Conservation (phyloP, 2,329 filamentous ascomycete species). For the Cryphonectria radicalis region DNA sequence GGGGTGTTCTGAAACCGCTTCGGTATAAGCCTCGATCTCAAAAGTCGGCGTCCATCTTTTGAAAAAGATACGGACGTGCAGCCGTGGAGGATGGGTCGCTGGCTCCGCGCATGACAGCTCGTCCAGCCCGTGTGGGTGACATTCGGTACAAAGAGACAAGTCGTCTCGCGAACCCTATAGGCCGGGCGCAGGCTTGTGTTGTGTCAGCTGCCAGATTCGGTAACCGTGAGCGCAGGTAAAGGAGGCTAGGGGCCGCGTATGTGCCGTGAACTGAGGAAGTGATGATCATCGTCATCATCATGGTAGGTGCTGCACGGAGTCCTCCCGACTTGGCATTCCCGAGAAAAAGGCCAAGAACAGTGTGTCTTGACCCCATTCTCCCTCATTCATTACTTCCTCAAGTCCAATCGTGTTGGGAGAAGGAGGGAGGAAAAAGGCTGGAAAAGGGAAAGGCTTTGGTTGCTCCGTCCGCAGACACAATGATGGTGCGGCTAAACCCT, state of each 20-base stretch:
- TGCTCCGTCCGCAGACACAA: background rate
- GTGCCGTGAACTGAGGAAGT: background rate
- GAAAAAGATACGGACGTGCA: background rate
- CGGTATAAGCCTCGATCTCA: background rate
- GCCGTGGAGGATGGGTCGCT: background rate
- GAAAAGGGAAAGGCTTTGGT: background rate
- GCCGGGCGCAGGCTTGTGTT: background rate
- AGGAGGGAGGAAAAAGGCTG: no score
- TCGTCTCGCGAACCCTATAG: background rate
- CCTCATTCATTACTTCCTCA: background rate
- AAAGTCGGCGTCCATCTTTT: background rate
- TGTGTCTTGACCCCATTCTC: background rate
- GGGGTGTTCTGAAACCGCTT: background rate
- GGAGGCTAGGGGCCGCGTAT: constrained; percentile 4
- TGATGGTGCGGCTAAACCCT: background rate
- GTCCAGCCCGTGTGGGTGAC: constrained; percentile 1
- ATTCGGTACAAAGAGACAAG: background rate
- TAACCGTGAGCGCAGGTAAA: background rate
- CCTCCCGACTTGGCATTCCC: background rate
- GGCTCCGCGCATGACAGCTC: background rate
- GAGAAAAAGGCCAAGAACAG: background rate
- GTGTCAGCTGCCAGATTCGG: constrained; percentile 3
- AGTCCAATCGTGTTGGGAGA: background rate
- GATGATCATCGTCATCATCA: background rate
- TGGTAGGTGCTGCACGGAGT: background rate